Conservation (phyloP, 1,284 basidiomycete genomes). For the Cryptococcus maquisensis region DNA sequence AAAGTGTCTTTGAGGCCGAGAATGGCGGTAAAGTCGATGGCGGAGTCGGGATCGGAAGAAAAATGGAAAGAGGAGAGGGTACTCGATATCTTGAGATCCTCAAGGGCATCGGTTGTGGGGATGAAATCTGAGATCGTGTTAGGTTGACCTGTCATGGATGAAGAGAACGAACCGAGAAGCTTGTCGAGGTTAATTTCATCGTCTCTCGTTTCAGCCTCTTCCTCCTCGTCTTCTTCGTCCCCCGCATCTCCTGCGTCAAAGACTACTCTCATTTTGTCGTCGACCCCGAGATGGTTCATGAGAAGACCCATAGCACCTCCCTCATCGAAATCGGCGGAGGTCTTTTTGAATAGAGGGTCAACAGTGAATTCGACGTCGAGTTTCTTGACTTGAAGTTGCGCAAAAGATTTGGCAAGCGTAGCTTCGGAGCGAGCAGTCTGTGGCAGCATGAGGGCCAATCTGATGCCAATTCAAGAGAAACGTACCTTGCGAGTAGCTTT, state of each 20-base stretch:
- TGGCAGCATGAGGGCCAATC: neutral
- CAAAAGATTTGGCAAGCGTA: conserved; percentile 77
- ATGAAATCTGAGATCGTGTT: conserved; percentile 58
- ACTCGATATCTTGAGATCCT: conserved; percentile 69
- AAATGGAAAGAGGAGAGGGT: conserved; percentile 79
- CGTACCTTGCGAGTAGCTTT: conserved; percentile 37
- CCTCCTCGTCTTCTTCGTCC: conserved; percentile 68
- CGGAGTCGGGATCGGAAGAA: conserved; percentile 55
- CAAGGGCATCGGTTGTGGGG: conserved; percentile 60
- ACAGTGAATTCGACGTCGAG: conserved; percentile 91
- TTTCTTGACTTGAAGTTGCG: conserved; percentile 84
- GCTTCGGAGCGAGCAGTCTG: conserved; percentile 65
- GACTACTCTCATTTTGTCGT: conserved; percentile 81
- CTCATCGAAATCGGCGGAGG: conserved; percentile 97
- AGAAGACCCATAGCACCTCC: conserved; percentile 90
- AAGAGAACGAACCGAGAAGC: conserved; percentile 58
- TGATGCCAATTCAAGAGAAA: neutral
- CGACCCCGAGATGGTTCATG: conserved; percentile 87
- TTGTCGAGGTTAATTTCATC: conserved; percentile 52
- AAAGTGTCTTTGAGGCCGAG: conserved; percentile 29
- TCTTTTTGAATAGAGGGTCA: conserved; percentile 96
- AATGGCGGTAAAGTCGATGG: conserved; percentile 50
- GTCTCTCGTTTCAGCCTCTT: conserved; percentile 52
- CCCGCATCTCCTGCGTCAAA: conserved; percentile 93
- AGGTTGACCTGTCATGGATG: neutral